Base-by-base conservation (phyloP, 805 yeast species). In the Suhomyces pyralidae region DNA sequence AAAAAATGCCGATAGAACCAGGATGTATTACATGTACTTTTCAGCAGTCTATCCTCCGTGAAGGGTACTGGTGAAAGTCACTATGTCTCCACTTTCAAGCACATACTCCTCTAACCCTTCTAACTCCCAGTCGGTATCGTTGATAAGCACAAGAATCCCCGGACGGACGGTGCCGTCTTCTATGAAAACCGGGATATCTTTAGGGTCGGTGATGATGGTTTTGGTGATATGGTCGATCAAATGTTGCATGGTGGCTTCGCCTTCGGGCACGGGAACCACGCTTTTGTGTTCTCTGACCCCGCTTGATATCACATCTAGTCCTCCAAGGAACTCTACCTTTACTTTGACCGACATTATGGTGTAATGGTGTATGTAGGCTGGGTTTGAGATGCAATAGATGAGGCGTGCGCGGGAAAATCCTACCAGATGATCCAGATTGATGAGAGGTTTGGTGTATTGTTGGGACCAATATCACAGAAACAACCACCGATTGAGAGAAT, bases 71-170 rank as follows among this genome's bases (percentile, higher is more conserved):
- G 97, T 93, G 63, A 93, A 93, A 2, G 96, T 83, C 40, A 93
- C 79, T 20, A 82, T 77, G 67, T 93, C 99, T 10, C 88, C 85
- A 46, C 80, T 71, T 67, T 89, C 87, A 14, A 94, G 67, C n/a
- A 77, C 82, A 62, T 91, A 91, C 8, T 82, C 86, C 60, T 89
- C 91, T 68, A 86, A 91, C 9, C 90, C 98, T 66, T 91, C 96
- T 12, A 93, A 70, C 63, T 93, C 99, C 98, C 98, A 93, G 71
- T 93, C 99, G 0, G 96, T 84, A 65, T 93, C 98, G 64, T 93
- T 93, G 56, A 93, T 87, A 51, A 93, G 77, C 8, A 94, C 97
- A 55, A 93, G 74, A 46, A 93, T 90, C 2, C 99, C 99, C 0
- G 98, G 97, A 48, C 98, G 82, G 12, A 90, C 84, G 1, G 85